These are phyloP conservation scores for Ramaria sp. DNA, from an alignment of 768 basidiomycete species.

Conservation along the genomic window DNA sequence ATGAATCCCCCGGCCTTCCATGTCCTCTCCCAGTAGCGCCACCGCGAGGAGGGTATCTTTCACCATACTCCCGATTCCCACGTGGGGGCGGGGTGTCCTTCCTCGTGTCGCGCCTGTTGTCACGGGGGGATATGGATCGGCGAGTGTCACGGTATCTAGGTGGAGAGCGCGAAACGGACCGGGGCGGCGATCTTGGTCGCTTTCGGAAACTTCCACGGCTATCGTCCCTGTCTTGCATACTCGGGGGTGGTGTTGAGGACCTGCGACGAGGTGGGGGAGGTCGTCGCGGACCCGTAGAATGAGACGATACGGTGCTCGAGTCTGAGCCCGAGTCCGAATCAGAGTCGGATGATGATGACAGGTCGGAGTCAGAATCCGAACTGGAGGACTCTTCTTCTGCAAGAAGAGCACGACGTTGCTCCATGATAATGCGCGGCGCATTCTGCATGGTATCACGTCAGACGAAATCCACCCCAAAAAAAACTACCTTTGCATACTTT, in stretches of 20 bases:
- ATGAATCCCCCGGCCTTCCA: background rate
- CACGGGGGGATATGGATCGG: background rate
- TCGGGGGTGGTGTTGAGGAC: background rate
- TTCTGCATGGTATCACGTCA: constrained; percentile 41
- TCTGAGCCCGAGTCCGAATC: constrained; percentile 31
- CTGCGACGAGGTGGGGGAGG: background rate
- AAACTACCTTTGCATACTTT: constrained; percentile 43
- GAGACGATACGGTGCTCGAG: constrained; percentile 22
- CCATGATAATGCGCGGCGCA: constrained; percentile 87
- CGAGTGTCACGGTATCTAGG: background rate
- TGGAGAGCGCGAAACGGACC: background rate
- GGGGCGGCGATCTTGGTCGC: background rate
- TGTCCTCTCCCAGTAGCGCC: background rate
- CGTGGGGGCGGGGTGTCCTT: background rate
- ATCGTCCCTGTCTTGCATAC: background rate
- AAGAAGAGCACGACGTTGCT: constrained; percentile 81
- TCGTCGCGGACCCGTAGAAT: constrained; percentile 7
- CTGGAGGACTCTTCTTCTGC: constrained; percentile 50
- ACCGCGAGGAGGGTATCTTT: background rate
- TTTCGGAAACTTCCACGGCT: background rate
- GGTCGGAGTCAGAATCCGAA: constrained; percentile 30
- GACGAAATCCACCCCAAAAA: background rate
- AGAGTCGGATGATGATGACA: constrained; percentile 23
- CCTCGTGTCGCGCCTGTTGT: background rate
- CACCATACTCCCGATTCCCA: background rate